These are phyloP conservation scores for Penicillium janthinellum DNA, from an alignment of 2,329 filamentous ascomycete species.

Conservation along the genomic window DNA sequence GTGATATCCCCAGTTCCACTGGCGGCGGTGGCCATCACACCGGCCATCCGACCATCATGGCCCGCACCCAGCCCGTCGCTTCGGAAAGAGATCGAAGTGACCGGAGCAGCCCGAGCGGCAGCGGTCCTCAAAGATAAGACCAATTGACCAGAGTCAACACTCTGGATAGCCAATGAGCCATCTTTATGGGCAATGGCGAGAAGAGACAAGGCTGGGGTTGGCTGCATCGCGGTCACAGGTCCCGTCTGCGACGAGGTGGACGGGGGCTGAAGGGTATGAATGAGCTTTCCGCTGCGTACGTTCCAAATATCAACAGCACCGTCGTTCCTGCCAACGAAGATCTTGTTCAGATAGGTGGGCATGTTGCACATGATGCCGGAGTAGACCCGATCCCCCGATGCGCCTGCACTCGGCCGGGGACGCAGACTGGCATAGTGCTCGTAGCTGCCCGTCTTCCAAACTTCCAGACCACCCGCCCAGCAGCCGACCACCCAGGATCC, in stretches of 20 bases:
- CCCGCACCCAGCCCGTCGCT: slow-evolving; percentile 87
- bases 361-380: slow-evolving; percentile 81
- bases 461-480: slow-evolving; percentile 72
- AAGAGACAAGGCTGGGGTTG: slow-evolving; percentile 79
- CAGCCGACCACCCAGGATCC: slow-evolving; percentile 90
- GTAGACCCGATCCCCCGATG: slow-evolving; percentile 65
- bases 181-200: slow-evolving; percentile 85
- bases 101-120: slow-evolving; percentile 60
- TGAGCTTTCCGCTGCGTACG: slow-evolving; percentile 82
- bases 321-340: slow-evolving; percentile 84
- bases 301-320: slow-evolving; percentile 98
- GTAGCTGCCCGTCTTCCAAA: slow-evolving; percentile 81
- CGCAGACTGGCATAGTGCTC: slow-evolving; percentile 88
- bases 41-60: slow-evolving; percentile 78
- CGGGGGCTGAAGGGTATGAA: slow-evolving; percentile 76
- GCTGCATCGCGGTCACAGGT: slow-evolving; percentile 81
- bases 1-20: slow-evolving; percentile 81
- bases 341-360: slow-evolving; percentile 95
- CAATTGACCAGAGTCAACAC: slow-evolving; percentile 76
- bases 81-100: slow-evolving; percentile 86
- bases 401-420: slow-evolving; percentile 58
- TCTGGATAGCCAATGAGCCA: slow-evolving; percentile 76
- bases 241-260: slow-evolving; percentile 71
- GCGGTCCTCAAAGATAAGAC: slow-evolving; percentile 70
- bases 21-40: slow-evolving; percentile 92